Percentiles rank a stretch among this genome's conserved stretches.
phyloP scores from a whole-genome alignment of 106 monocot genomes.

The Posidonia australis region DNA sequence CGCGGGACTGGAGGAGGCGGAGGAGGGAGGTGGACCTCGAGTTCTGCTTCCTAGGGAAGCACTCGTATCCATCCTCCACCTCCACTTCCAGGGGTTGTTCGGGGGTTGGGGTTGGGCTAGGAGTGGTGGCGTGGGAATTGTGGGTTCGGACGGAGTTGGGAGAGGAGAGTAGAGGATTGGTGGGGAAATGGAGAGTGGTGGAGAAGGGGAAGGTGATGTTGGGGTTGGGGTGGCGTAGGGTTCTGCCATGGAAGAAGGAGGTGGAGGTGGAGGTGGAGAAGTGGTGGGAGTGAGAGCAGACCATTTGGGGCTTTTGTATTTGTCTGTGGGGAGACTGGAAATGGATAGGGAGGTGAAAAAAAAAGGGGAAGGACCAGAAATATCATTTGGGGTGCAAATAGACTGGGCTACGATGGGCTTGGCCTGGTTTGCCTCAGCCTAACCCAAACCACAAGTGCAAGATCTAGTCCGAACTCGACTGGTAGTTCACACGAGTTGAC shows the following conservation, averaged over 20 bases:
- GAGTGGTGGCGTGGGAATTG: background rate
- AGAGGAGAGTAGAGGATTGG: background rate
- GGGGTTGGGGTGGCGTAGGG: background rate
- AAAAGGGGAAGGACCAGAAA: no score
- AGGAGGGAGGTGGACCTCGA: conserved; percentile 13
- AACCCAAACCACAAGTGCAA: no score
- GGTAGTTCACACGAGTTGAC: no score
- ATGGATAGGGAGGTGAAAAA: no score
- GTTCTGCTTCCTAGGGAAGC: conserved; percentile 5
- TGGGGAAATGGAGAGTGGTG: background rate
- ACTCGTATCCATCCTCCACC: background rate
- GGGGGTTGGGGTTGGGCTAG: background rate
- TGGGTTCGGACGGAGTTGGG: background rate
- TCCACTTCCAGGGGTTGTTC: background rate
- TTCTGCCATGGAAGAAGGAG: background rate
- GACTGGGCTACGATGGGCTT: no score
- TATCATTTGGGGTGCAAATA: no score
- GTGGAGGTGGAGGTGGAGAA: background rate
- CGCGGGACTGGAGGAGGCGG: conserved; percentile 1
- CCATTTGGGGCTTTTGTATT: background rate
- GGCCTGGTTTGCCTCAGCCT: no score
- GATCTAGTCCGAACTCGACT: no score
- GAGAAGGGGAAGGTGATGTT: background rate
- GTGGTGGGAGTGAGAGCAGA: conserved; percentile 3
- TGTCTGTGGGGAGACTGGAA: background rate